phyloP scores from a whole-genome alignment of 148 eudicot genomes.

The Rhododendron molle region DNA sequence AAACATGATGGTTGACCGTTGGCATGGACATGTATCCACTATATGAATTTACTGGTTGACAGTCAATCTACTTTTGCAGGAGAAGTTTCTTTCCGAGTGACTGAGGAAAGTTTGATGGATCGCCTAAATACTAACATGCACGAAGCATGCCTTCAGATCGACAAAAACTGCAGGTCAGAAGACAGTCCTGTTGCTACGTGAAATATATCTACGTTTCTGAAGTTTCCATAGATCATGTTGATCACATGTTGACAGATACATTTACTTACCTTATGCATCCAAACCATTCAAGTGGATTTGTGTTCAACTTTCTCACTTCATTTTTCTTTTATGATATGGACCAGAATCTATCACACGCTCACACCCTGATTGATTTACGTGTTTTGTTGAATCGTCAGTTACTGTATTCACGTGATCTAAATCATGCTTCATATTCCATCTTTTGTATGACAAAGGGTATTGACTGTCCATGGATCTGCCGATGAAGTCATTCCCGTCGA shows the following conservation, averaged over 20 bases:
- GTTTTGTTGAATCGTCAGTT: background rate
- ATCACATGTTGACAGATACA: background rate
- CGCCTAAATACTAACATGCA: constrained; percentile 83
- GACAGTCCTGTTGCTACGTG: background rate
- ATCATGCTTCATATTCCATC: background rate
- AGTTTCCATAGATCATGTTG: background rate
- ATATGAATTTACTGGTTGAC: background rate
- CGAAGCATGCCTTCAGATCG: constrained; percentile 65
- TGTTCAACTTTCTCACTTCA: background rate
- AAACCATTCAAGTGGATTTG: background rate
- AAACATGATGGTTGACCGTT: background rate
- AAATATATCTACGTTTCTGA: background rate
- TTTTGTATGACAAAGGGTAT: constrained; percentile 41
- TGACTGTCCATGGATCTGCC: constrained; percentile 79
- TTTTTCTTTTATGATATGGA: background rate
- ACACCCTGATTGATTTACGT: background rate
- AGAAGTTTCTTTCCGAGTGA: constrained; percentile 52
- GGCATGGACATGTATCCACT: background rate
- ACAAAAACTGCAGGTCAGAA: constrained; percentile 61
- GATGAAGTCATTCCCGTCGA: constrained; percentile 67
- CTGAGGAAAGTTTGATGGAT: constrained; percentile 66
- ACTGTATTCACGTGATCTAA: background rate
- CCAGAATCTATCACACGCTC: background rate
- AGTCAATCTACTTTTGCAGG: constrained; percentile 25
- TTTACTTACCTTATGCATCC: background rate